These are phyloP conservation scores for Aspergillus ellipticus DNA, from an alignment of 495 filamentous ascomycete genomes.

Conservation along the genomic window DNA sequence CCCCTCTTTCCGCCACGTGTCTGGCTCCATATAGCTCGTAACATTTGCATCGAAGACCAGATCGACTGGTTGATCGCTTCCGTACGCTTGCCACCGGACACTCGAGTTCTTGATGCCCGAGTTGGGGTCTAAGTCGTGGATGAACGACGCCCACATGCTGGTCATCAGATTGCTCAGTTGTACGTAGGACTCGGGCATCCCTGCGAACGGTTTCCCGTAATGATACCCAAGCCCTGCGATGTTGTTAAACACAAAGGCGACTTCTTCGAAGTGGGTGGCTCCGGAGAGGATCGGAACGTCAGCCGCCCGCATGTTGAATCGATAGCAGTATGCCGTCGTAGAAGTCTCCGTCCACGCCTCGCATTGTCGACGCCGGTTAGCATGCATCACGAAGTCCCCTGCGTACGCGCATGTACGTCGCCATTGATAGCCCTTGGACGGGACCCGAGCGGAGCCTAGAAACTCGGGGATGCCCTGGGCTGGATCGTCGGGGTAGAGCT, in stretches of 20 bases:
- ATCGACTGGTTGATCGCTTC: conserved; percentile 34
- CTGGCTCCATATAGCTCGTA: conserved; percentile 44
- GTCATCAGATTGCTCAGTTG: conserved; percentile 51
- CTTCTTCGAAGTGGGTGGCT: conserved; percentile 58
- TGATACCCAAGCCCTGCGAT: conserved; percentile 47
- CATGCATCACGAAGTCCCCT: conserved; percentile 55
- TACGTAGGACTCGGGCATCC: conserved; percentile 40
- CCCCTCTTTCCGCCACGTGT: conserved; percentile 44
- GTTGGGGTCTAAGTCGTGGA: conserved; percentile 48
- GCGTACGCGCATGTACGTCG: conserved; percentile 50
- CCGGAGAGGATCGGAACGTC: conserved; percentile 34
- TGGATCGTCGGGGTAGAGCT: conserved; percentile 49
- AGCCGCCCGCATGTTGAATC: conserved; percentile 52
- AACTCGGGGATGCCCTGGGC: conserved; percentile 41
- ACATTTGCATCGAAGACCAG: conserved; percentile 48
- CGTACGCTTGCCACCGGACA: conserved; percentile 43
- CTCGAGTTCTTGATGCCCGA: neutral
- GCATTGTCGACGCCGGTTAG: conserved; percentile 52
- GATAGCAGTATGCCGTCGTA: conserved; percentile 56
- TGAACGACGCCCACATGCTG: conserved; percentile 52
- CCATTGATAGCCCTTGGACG: conserved; percentile 40
- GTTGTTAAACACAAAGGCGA: conserved; percentile 60
- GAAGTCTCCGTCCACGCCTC: conserved; percentile 45
- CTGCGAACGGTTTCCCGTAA: conserved; percentile 46
- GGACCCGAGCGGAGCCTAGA: conserved; percentile 39